Evolutionary conservation across 2,329 filamentous ascomycete species (phyloP), one percentile per base, ranked within the genome.

Genomic region (Sporothrix curviconia): DNA sequence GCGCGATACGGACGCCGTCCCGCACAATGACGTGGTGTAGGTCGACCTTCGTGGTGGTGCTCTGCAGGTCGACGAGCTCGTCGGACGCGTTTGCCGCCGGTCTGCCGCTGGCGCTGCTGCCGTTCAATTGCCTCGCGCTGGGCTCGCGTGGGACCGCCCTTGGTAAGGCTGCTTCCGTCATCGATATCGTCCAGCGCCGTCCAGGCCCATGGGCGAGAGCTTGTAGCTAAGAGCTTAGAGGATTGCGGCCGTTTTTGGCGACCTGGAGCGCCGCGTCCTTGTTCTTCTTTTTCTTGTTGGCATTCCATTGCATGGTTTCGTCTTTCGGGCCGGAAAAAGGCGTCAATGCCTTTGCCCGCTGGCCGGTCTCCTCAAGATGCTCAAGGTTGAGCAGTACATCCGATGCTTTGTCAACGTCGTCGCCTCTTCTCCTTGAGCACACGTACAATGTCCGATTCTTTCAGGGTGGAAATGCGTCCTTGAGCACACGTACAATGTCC

Each of bases 21-120:
- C 84, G 77, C 1, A 96, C 91, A 44, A 79, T 84, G 5, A 96
- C 83, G 6, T 90, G 90, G 69, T 97, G 92, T 25, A 97, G 75
- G 69, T 97, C 92, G 7, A 96, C 91, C 6, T 95, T 76, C 19
- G 78, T 74, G 1, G 71, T 76, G 1, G 77, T 78, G 52, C 89
- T 92, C 66, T 91, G 86, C 9, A 73, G 68, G 11, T 84, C 78
- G 1, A 92, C 92, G 3, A 86, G 76, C 0, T 80, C 71, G 65
- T 94, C 87, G 1, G 3, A 17, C 6, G 46, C 17, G 19, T 24
- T 50, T 32, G 28, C 6, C n/a, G 28, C 28, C 30, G 3, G 19
- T 15, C 40, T 25, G n/a, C 30, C 6, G 14, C 17, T 36, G 46
- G 9, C 46, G 46, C 5, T 30, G 46, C 34, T 51, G 32, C 22